phyloP scores from a whole-genome alignment of 352 stramenopile species.

The Phytophthora idaei region DNA sequence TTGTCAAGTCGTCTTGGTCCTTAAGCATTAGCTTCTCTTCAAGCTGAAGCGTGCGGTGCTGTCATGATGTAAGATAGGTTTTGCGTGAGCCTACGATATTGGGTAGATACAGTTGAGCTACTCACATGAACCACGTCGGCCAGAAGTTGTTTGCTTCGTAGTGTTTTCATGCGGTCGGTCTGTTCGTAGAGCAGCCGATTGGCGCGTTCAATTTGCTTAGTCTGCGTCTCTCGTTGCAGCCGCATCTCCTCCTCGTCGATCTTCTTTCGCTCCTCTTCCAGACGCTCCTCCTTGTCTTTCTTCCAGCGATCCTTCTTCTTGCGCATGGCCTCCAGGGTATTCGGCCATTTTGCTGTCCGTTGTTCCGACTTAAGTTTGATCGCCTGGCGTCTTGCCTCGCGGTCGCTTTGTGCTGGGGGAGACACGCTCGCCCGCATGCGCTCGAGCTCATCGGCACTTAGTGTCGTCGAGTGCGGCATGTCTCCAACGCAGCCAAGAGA shows the following conservation, averaged over 20 bases:
- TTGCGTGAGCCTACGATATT: not conserved
- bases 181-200: constrained; percentile 91
- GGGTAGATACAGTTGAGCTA: not conserved
- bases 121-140: constrained; percentile 83
- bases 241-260: constrained; percentile 82
- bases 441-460: constrained; percentile 69
- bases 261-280: constrained; percentile 75
- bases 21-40: constrained; percentile 69
- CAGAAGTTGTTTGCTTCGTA: constrained; percentile 86
- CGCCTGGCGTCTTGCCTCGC: constrained; percentile 60
- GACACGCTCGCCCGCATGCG: constrained; percentile 78
- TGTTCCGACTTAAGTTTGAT: constrained; percentile 85
- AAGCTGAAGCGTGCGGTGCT: constrained; percentile 84
- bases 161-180: constrained; percentile 92
- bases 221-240: constrained; percentile 72
- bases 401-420: constrained; percentile 62
- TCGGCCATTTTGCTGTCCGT: constrained; percentile 88
- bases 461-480: constrained; percentile 50
- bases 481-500: constrained; percentile 1
- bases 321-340: constrained; percentile 91
- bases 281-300: constrained; percentile 87
- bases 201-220: constrained; percentile 85
- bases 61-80: not conserved
- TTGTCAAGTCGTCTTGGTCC: constrained; percentile 67
- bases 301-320: constrained; percentile 92